A percentile compares a stretch with the other conserved stretches of the same genome.
Evolutionary conservation across 495 filamentous ascomycete species (phyloP).

Genomic region (Mycothermus thermophilus): DNA sequence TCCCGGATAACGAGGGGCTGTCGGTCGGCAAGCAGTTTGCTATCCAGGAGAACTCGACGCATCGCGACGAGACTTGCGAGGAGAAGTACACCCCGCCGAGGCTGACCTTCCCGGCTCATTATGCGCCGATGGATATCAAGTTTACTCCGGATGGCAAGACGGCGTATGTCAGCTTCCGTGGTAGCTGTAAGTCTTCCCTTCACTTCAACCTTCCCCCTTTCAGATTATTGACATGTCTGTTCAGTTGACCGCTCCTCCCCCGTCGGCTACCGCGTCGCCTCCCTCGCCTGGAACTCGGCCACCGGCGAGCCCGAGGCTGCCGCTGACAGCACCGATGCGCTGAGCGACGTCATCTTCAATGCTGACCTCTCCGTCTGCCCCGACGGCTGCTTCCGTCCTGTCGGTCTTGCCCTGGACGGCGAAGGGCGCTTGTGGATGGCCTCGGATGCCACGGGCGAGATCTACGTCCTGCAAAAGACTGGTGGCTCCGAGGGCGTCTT

Average conservation of each 20-base stretch:
- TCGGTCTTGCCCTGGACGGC: slow-evolving; percentile 33
- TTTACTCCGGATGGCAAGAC: slow-evolving; percentile 25
- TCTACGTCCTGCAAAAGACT: slow-evolving; percentile 30
- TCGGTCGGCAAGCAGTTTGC: slow-evolving; percentile 38
- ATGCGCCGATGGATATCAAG: slow-evolving; percentile 41
- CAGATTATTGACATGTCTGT: neutral
- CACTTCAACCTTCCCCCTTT: neutral
- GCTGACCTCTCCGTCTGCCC: slow-evolving; percentile 30
- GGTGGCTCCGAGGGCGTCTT: slow-evolving; percentile 3
- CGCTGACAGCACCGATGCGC: slow-evolving; percentile 20
- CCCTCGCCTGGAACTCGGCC: slow-evolving; percentile 21
- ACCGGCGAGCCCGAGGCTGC: slow-evolving; percentile 27
- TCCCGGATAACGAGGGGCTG: slow-evolving; percentile 35
- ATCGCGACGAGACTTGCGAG: slow-evolving; percentile 35
- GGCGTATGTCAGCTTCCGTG: slow-evolving; percentile 41
- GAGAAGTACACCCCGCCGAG: slow-evolving; percentile 25
- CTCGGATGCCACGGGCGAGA: slow-evolving; percentile 38
- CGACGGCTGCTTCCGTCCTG: slow-evolving; percentile 36
- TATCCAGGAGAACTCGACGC: slow-evolving; percentile 23
- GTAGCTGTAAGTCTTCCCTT: slow-evolving; percentile 30
- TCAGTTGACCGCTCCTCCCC: slow-evolving; percentile 30
- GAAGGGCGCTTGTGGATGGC: slow-evolving; percentile 33
- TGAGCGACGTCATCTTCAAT: slow-evolving; percentile 36
- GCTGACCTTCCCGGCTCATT: slow-evolving; percentile 40
- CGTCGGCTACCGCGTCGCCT: slow-evolving; percentile 36